Evolutionary conservation across 163 green algal species (phyloP), one percentile per base, ranked within the genome.

Genomic region (Picocystis sp.): DNA sequence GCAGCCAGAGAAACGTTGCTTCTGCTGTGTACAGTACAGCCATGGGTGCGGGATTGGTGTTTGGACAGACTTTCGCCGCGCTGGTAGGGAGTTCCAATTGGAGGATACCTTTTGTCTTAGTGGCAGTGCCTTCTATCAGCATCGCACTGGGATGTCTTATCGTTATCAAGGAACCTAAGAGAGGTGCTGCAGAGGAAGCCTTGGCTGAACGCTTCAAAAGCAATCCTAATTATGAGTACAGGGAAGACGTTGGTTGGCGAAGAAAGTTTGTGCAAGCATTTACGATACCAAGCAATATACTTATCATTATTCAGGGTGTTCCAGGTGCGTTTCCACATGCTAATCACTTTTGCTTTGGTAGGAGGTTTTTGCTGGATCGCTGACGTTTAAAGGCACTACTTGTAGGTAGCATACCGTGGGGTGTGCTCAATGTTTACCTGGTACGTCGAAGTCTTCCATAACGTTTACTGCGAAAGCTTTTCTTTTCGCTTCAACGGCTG

Each of bases 361-460:
- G 17, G 17, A 19, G 17, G 17, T 22, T 48, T 45, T 35, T 2
- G 34, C 1, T 21, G 19, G 22, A 11, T 42, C 9, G 43, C 41
- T 17, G 17, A 25, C 6, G 22, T 11, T 10, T 64, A 53, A 17
- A 0, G 50, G 22, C 80, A 91, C 71, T 77, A 78, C 5, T 54
- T 87, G 35, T 76, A 22, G 84, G 84, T 2, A 83, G 73, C 58
- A 50, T 92, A 23, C 81, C 83, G 1, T 94, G 83, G 83, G 79
- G 80, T 24, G 73, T 94, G 52, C 65, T 94, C 24, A 64, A 87
- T 34, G 81, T 73, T 2, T 94, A 82, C 70, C 57, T 94, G 13
- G 12, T 47, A 24, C 22, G 62, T 13, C 51, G 54, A 29, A 34
- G 48, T 1, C 34, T 61, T 14, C 44, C 24, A 21, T 35, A 63